These are phyloP conservation scores for Earliella scabrosa DNA, from an alignment of 1,284 basidiomycete species.

Conservation along the genomic window DNA sequence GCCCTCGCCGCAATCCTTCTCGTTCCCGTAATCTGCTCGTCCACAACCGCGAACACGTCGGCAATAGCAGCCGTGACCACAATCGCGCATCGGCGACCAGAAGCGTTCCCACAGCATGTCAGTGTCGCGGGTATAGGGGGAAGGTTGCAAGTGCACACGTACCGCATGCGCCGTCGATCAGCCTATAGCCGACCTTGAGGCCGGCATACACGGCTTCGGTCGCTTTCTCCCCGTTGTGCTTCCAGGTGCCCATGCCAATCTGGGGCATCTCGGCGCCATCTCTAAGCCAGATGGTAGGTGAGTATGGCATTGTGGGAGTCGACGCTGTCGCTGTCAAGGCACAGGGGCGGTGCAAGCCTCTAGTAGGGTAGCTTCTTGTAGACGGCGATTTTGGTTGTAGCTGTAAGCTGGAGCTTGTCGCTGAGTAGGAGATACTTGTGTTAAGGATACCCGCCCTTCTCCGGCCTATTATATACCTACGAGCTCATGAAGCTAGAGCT, in stretches of 20 bases:
- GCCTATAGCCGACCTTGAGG: conserved; percentile 45
- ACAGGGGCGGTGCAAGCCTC: neutral
- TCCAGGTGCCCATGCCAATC: conserved; percentile 34
- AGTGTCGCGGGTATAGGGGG: neutral
- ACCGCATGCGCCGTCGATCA: conserved; percentile 43
- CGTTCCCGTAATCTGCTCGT: conserved; percentile 41
- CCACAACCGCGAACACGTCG: neutral
- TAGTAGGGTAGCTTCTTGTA: no score
- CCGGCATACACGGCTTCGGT: conserved; percentile 43
- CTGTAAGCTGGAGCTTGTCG: neutral
- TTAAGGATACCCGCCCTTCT: neutral
- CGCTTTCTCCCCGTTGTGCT: conserved; percentile 28
- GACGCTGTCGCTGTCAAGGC: neutral
- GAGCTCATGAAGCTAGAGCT: neutral
- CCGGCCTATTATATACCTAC: neutral
- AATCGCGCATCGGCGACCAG: neutral
- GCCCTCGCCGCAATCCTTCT: conserved; percentile 43
- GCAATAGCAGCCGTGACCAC: neutral
- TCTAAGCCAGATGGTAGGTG: conserved; percentile 15
- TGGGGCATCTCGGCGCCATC: conserved; percentile 27
- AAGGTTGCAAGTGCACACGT: neutral
- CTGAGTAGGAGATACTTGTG: neutral
- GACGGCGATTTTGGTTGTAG: no score
- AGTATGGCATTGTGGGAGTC: conserved; percentile 7
- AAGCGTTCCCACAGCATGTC: neutral